Conservation (phyloP, 108 stramenopile genomes). For the Fragilariopsis cylindrus region DNA sequence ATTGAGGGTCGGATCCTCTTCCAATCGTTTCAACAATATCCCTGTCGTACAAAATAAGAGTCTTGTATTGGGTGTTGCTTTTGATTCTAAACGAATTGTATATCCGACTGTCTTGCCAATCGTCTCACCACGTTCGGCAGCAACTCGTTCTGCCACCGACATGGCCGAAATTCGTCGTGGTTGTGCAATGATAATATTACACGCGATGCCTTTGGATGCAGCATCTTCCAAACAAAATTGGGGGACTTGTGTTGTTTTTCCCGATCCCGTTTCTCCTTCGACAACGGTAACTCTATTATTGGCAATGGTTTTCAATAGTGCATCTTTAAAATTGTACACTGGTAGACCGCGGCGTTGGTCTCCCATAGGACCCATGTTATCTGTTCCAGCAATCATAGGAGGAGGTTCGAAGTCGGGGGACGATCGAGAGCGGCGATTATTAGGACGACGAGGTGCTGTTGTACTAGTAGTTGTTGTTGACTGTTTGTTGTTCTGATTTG, state of each 20-base stretch:
- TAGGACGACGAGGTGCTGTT: too few relatives aligned
- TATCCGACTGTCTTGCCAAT: slow-evolving; percentile 69
- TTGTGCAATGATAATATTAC: slow-evolving; percentile 83
- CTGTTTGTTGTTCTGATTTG: too few relatives aligned
- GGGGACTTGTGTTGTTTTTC: slow-evolving; percentile 90
- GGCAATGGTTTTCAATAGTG: slow-evolving; percentile 45
- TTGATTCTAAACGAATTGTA: slow-evolving; percentile 76
- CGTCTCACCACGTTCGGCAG: slow-evolving; percentile 53
- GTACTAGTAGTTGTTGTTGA: too few relatives aligned
- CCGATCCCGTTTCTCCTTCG: slow-evolving; percentile 51
- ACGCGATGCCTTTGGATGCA: slow-evolving; percentile 59
- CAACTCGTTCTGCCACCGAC: slow-evolving; percentile 79
- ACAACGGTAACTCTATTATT: slow-evolving; percentile 57
- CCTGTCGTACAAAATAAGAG: slow-evolving; percentile 90
- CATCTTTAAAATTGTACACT: slow-evolving; percentile 49
- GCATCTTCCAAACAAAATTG: slow-evolving; percentile 75
- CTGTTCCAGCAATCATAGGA: too few relatives aligned
- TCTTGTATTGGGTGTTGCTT: slow-evolving; percentile 57
- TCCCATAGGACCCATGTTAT: too few relatives aligned
- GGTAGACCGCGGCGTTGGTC: slow-evolving; percentile 29
- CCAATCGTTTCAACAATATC: slow-evolving; percentile 80
- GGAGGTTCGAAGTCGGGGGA: too few relatives aligned
- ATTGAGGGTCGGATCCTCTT: slow-evolving; percentile 41
- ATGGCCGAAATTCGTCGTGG: slow-evolving; percentile 86
- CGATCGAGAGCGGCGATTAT: too few relatives aligned